Evolutionary conservation across 164 flowering plant genomes (phyloP), one percentile per base, ranked within the genome.

Genomic region (Magnolia changhungtana): DNA sequence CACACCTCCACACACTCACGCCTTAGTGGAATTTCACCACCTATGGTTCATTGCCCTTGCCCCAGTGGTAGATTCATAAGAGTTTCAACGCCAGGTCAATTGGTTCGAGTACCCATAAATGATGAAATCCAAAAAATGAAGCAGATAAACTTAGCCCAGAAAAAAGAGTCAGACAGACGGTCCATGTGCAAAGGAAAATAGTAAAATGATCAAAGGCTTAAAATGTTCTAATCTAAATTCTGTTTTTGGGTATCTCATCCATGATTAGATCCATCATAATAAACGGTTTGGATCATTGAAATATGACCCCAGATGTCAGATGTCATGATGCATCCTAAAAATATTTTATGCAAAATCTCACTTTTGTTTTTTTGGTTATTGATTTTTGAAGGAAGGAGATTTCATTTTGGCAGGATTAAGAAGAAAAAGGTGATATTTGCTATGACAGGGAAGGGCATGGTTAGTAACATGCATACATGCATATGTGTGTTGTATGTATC

Each of bases 381-480:
- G 14, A 11, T 45, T 50, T 77, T 16, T 11, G 7, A 37, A 87
- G 89, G 89, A 29, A 81, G 82, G 75, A 85, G 86, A 71, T 87
- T 87, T 77, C 82, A 86, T 6, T 23, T 85, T 1, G 89, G 88
- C 21, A 76, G 4, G 9, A 16, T 87, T 50, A 81, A 63, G n/a
- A 72, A 69, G 16, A 50, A 79, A 23, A 86, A 77, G 24, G 91
- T 90, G 58, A 86, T 90, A 23, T 16, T 89, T 21, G 93, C 88
- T 1, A 89, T 90, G 93, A 88, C 91, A 52, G 93, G 93, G 71
- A 72, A 87, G 67, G 74, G 88, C 79, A 87, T 87, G 93, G 93
- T 87, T 82, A n/a, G 45, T 37, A 0, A 37, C 5, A 37, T 37
- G 5, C 45, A 37, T 37, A 37, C 45, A 37, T 37, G 45, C 45